Conservation (phyloP, 345 rosid genomes). For the Brassica nigra region DNA sequence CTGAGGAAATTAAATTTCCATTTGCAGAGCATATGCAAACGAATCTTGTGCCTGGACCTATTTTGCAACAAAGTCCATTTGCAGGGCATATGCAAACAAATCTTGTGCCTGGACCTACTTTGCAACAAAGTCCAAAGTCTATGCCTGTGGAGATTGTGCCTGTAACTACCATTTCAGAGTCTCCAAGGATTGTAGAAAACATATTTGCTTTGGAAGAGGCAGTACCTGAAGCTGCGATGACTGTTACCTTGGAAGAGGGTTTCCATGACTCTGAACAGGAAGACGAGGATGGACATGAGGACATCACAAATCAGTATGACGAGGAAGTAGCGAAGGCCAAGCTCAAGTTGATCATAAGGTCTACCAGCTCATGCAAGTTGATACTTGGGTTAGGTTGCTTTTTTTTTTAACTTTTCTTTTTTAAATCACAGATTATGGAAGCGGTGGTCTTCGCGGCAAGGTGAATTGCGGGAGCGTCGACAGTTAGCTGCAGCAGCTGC, state of each 20-base stretch:
- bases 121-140: constrained; percentile 46
- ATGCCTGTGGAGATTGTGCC: constrained; percentile 35
- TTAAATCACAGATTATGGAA: constrained; percentile 76
- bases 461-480: constrained; percentile 63
- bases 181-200: constrained; percentile 24
- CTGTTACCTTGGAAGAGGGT: constrained; percentile 43
- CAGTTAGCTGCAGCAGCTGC: constrained; percentile 74
- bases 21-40: constrained; percentile 41
- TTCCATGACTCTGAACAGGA: constrained; percentile 42
- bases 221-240: constrained; percentile 31
- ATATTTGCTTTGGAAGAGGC: constrained; percentile 35
- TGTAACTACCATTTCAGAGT: constrained; percentile 28
- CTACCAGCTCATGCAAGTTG: constrained; percentile 26
- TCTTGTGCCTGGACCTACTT: constrained; percentile 43
- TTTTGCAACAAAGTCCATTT: constrained; percentile 46
- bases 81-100: constrained; percentile 43
- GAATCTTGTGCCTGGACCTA: constrained; percentile 43
- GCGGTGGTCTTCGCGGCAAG: constrained; percentile 61
- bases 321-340: constrained; percentile 77
- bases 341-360: constrained; percentile 88
- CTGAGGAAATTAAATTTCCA: constrained; percentile 43
- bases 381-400: neutral
- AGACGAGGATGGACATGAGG: constrained; percentile 44
- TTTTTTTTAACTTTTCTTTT: constrained; percentile 5
- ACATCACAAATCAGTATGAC: constrained; percentile 41